Evolutionary conservation across 352 stramenopile genomes (phyloP), one percentile per base, ranked within the genome.

Genomic region (Phytophthora cryptogea): DNA sequence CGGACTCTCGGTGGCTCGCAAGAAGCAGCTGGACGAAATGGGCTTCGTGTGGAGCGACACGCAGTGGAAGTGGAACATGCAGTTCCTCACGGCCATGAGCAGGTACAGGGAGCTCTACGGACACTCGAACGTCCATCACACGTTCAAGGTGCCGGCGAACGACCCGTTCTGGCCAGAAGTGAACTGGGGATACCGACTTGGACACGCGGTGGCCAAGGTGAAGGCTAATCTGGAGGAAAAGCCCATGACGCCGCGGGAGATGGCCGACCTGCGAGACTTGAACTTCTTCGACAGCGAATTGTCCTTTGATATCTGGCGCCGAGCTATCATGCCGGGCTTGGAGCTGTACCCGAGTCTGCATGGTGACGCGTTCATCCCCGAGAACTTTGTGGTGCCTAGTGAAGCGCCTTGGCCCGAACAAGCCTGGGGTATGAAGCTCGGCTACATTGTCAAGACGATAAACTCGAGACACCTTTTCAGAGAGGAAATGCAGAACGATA

Each of bases 41-140:
- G 80, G 72, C 4, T 94, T 94, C 47, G 62, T 90, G 6, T 90
- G 76, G 77, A 90, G 67, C 51, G 72, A 87, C 54, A 57, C 68
- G n/a, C 64, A 92, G 44, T 89, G 75, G 72, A 90, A 89, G 57
- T 82, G 78, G 70, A 65, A 84, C 33, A 68, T 76, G 53, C 66
- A 86, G 51, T 70, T 89, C 41, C 44, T 92, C 26, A 72, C 72
- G 36, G 88, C 87, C 9, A 74, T 98, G 31, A 40, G 80, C 26
- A 70, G 50, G 1, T 98, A 96, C 76, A 79, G 83, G 43, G 51
- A 85, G 41, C 47, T 96, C 17, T 89, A 92, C 48, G 90, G 88
- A 20, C 88, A 98, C 68, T 81, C 92, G 45, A 66, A 90, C 31
- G 89, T 98, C 5, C 89, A 93, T 23, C 79, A 93, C 46, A 82